Conservation (phyloP, 116 monocot species). For the Papilionanthe hybrid region DNA sequence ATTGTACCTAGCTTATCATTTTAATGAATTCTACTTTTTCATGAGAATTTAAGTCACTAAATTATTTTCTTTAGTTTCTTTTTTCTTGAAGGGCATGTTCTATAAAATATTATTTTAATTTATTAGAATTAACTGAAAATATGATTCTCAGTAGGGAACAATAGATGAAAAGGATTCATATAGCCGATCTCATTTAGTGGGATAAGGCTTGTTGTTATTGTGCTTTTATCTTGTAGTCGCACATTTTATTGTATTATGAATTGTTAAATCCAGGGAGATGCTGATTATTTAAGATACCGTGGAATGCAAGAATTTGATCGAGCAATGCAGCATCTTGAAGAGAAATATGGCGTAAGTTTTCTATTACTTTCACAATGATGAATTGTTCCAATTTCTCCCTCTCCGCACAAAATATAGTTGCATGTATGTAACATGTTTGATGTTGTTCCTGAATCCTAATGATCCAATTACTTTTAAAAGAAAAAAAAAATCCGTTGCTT, state of each 20-base stretch:
- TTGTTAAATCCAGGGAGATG: constrained; percentile 65
- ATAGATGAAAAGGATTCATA: no score
- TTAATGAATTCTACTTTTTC: not conserved
- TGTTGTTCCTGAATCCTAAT: no score
- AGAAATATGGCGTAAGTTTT: constrained; percentile 53
- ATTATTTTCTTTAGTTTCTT: not conserved
- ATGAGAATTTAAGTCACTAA: not conserved
- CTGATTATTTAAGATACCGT: constrained; percentile 77
- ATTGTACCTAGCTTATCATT: not conserved
- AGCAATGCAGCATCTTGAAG: constrained; percentile 98
- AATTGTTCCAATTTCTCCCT: not conserved
- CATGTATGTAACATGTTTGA: not conserved
- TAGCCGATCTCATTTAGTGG: no score
- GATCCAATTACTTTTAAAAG: no score
- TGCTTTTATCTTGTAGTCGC: no score
- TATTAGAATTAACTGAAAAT: no score
- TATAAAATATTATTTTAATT: no score
- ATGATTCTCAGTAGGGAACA: no score
- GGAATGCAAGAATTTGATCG: constrained; percentile 97
- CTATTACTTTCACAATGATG: not conserved
- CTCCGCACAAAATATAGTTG: not conserved
- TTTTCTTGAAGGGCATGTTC: not conserved
- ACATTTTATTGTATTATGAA: not conserved
- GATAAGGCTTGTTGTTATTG: no score
- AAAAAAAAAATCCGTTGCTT: no score